Evolutionary conservation across 1,139 yeast genomes (phyloP), one percentile per base, ranked within the genome.

Genomic region (Geotrichum carabidarum): DNA sequence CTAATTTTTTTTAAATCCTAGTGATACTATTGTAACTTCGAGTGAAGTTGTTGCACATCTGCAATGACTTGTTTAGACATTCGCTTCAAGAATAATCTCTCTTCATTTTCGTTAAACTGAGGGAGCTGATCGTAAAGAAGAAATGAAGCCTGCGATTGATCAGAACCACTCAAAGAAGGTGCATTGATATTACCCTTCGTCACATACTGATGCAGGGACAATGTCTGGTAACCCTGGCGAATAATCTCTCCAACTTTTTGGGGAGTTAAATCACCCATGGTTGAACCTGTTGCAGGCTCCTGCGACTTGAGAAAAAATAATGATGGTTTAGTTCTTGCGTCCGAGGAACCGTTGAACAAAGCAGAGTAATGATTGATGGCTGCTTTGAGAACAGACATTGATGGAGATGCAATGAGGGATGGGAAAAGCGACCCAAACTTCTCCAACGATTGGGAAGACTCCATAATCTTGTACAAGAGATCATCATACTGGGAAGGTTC

Each of bases 401-500:
- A 48, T 3, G 68, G 62, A 7, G 55, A 27, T 40, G 53, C 54
- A 32, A 51, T 62, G 45, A 41, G 58, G 45, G 51, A 38, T 43
- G 58, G 44, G 51, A 40, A 54, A 58, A 53, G 50, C 38, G 15
- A 12, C 51, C 54, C 43, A 48, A 68, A 56, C 43, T 63, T 62
- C 1, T 41, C 51, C 11, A 72, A 50, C 4, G 65, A 62, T 11
- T 60, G 63, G 9, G 66, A 53, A 8, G 62, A 58, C 22, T 64
- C 68, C 15, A 72, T 63, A 1, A 70, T 54, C 53, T 65, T 67
- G 59, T 70, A 69, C 48, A 72, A 61, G 45, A 73, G 60, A 44
- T 67, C 71, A 50, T 67, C 68, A 61, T 71, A 69, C 53, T 70
- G 69, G 15, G 63, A 63, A 6, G 66, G 62, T 11, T 59, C 62